Evolutionary conservation across 345 rosid genomes (phyloP).

Genomic region (sweet orange (Citrus sinensis)): DNA sequence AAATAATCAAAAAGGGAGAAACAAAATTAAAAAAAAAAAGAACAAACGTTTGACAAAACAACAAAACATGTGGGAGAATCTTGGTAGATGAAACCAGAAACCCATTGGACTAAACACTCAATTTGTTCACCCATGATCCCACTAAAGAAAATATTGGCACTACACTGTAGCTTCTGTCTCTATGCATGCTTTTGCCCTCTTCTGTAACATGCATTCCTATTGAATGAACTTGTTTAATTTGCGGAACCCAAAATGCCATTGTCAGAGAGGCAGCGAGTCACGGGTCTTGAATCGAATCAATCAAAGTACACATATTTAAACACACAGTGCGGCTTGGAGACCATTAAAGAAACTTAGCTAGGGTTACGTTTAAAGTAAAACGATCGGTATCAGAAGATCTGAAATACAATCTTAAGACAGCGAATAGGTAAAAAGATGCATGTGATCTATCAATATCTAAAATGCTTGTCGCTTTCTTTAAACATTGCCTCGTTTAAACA

Average conservation of each 20-base stretch:
- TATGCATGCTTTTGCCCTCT: background rate
- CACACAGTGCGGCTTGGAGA: background rate
- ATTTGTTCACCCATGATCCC: background rate
- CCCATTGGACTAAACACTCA: background rate
- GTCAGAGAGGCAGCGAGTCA: slow-evolving; percentile 9
- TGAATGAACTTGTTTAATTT: no score
- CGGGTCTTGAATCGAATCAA: background rate
- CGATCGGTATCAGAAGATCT: background rate
- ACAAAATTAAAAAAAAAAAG: background rate
- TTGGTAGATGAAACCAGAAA: background rate
- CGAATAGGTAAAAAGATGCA: background rate
- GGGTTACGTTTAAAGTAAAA: background rate
- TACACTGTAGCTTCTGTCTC: background rate
- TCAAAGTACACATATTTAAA: background rate
- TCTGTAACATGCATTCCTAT: background rate
- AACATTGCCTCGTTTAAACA: background rate
- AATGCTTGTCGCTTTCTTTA: slow-evolving; percentile 6
- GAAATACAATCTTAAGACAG: slow-evolving; percentile 2
- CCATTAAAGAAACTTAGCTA: background rate
- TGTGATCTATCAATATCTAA: background rate
- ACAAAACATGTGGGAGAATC: background rate
- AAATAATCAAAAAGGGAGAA: background rate
- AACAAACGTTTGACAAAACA: background rate
- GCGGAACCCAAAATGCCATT: background rate
- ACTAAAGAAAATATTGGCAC: background rate